Conservation (phyloP, 495 filamentous ascomycete genomes). For the Tuber umbilicatum region DNA sequence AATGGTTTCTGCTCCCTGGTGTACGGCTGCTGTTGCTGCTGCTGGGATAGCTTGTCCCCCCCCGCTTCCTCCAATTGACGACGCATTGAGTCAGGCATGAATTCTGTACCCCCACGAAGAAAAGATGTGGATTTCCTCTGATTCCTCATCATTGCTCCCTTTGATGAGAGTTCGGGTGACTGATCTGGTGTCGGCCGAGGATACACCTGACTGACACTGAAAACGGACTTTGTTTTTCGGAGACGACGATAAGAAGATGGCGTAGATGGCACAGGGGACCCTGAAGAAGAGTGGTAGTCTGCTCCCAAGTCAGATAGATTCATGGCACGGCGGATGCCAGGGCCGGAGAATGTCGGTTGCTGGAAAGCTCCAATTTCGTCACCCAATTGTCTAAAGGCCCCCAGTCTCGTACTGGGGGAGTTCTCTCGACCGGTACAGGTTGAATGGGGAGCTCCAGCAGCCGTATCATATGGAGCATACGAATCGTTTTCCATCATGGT, state of each 20-base stretch:
- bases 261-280: slow-evolving; percentile 53
- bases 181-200: slow-evolving; percentile 16
- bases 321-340: slow-evolving; percentile 18
- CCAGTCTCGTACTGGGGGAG: background rate
- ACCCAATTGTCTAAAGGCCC: background rate
- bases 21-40: slow-evolving; percentile 10
- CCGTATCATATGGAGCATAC: slow-evolving; percentile 4
- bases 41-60: background rate
- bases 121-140: slow-evolving; percentile 38
- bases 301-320: slow-evolving; percentile 15
- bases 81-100: slow-evolving; percentile 39
- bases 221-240: slow-evolving; percentile 68
- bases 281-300: slow-evolving; percentile 53
- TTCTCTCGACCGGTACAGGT: background rate
- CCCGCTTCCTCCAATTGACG: slow-evolving; percentile 14
- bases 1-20: slow-evolving; percentile 35
- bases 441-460: background rate
- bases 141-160: slow-evolving; percentile 17
- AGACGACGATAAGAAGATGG: slow-evolving; percentile 71
- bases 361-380: background rate
- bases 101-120: slow-evolving; percentile 41
- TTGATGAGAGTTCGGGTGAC: slow-evolving; percentile 23
- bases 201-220: slow-evolving; percentile 44
- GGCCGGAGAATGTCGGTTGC: background rate
- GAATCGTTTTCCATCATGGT: background rate